phyloP scores from a whole-genome alignment of 2,329 filamentous ascomycete genomes.

The Knufia fluminis region DNA sequence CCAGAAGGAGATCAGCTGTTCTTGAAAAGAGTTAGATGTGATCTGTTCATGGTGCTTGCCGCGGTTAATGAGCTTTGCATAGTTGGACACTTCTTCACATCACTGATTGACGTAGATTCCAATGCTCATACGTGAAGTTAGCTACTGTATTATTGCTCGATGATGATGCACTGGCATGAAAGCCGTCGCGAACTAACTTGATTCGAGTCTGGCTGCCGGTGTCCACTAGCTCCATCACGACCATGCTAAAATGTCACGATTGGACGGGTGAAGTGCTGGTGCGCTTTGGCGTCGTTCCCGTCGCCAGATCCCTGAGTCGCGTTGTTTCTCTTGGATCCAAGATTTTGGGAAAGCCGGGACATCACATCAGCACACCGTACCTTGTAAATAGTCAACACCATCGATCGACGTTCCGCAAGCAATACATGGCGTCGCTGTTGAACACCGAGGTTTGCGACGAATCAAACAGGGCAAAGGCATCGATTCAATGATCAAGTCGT shows the following conservation, averaged over 20 bases:
- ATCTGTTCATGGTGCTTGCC: too few species aligned
- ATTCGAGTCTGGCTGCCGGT: neutral
- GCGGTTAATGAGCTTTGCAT: too few species aligned
- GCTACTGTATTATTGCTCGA: too few species aligned
- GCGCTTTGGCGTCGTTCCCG: neutral
- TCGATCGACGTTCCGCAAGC: neutral
- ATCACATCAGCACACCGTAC: neutral
- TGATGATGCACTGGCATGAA: neutral
- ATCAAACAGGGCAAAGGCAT: slow-evolving; percentile 5
- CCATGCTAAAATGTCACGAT: neutral
- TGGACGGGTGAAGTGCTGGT: neutral
- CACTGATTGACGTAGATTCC: too few species aligned
- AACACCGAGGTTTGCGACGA: slow-evolving; percentile 8
- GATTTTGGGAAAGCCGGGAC: neutral
- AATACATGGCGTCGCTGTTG: slow-evolving; percentile 14
- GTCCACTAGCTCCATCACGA: neutral
- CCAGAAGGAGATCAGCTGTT: too few species aligned
- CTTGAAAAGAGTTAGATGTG: too few species aligned
- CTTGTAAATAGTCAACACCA: neutral
- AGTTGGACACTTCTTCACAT: too few species aligned
- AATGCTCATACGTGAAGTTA: too few species aligned
- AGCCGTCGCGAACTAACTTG: neutral
- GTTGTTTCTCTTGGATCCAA: neutral
- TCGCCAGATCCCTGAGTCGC: neutral
- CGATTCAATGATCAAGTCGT: slow-evolving; percentile 7